These are phyloP conservation scores for Phytophthora meadii DNA, from an alignment of 352 stramenopile genomes.

Conservation along the genomic window DNA sequence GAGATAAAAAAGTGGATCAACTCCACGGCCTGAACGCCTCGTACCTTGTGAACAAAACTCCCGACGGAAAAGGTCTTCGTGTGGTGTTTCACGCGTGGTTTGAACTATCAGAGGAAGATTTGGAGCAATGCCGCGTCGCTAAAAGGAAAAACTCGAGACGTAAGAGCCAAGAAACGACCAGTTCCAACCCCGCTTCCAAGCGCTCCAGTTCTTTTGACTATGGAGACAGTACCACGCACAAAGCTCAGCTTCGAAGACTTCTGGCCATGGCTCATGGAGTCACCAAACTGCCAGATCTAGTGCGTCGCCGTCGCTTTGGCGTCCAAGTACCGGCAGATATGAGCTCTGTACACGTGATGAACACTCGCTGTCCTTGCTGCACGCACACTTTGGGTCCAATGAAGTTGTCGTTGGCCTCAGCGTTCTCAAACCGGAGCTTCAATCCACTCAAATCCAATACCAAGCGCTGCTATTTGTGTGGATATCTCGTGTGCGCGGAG, in stretches of 20 bases:
- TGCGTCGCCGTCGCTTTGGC: slow-evolving; percentile 62
- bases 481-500: slow-evolving; percentile 43
- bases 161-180: slow-evolving; percentile 11
- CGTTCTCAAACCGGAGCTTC: slow-evolving; percentile 9
- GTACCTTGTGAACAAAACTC: slow-evolving; percentile 26
- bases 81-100: slow-evolving; percentile 38
- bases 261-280: slow-evolving; percentile 42
- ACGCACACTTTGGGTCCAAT: slow-evolving; percentile 44
- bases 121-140: background rate
- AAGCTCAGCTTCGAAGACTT: slow-evolving; percentile 26
- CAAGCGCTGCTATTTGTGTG: slow-evolving; percentile 46
- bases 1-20: slow-evolving; percentile 21
- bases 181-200: slow-evolving; percentile 2
- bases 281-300: slow-evolving; percentile 42
- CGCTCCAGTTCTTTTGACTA: slow-evolving; percentile 8
- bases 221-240: slow-evolving; percentile 12
- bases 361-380: slow-evolving; percentile 62
- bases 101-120: slow-evolving; percentile 7
- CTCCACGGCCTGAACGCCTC: slow-evolving; percentile 28
- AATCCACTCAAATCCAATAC: slow-evolving; percentile 22
- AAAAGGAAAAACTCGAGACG: slow-evolving; percentile 20
- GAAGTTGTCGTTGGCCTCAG: slow-evolving; percentile 17
- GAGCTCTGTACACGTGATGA: slow-evolving; percentile 38
- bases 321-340: slow-evolving; percentile 56
- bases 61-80: slow-evolving; percentile 16